Evolutionary conservation across 805 yeast genomes (phyloP), one percentile per base, ranked within the genome.

Genomic region (Metschnikowia lachancei): DNA sequence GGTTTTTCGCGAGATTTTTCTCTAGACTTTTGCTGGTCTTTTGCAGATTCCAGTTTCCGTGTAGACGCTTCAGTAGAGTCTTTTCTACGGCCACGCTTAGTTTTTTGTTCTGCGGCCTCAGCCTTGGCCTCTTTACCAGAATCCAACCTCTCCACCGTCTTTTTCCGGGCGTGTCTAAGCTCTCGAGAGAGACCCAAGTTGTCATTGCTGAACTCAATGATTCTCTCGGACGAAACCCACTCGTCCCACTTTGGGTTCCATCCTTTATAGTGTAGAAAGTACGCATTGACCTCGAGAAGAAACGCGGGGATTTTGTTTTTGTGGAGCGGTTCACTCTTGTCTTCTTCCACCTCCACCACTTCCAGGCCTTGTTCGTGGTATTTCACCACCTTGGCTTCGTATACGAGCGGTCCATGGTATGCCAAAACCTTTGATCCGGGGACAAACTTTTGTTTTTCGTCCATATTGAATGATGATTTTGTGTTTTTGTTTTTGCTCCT

Each of bases 231-330:
- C 1, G 78, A 76, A 1, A 92, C 92, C 99, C 99, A 92, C 64
- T 92, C 99, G 62, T 92, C 98, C 96, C 97, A 92, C 48, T 90
- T 82, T 14, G 83, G 66, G 59, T 91, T 92, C 99, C 99, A 92
- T 2, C 99, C 98, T 55, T 84, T 85, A 65, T 92, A 92, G 61
- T 94, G 99, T 14, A 92, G 80, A 54, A 73, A 82, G 65, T 81
- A 91, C 26, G 82, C 60, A 38, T 63, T 55, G n/a, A 51, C 46
- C 4, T 59, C 64, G 6, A 54, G 46, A 30, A 64, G 51, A n/a
- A 58, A 57, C 13, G 54, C 61, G 12, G 66, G 68, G 33, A 63
- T 49, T 14, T 59, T 57, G 50, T 56, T 53, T 17, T 59, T 62
- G 17, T 67, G 70, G 12, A 68, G 58, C 4, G 70, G 63, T 43